Percentiles rank a stretch among this genome's conserved stretches.
Evolutionary conservation across 2,329 filamentous ascomycete genomes (phyloP).

Genomic region (Claviceps fusiformis): DNA sequence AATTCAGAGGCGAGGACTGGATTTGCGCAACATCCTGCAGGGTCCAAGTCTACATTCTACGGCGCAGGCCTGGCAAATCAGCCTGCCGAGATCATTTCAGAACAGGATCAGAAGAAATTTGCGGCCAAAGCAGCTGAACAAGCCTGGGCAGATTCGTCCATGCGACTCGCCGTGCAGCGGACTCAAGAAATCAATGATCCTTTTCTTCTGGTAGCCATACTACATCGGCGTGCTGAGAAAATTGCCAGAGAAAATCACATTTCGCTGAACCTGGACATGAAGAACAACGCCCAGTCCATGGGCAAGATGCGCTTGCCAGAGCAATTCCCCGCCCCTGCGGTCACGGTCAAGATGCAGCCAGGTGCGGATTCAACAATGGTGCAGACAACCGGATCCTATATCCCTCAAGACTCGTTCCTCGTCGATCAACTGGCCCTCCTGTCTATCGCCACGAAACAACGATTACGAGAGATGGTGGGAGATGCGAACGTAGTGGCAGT

Average conservation of each 20-base stretch:
- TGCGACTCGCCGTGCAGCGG: conserved; percentile 42
- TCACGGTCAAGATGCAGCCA: conserved; percentile 40
- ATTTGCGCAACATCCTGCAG: conserved; percentile 36
- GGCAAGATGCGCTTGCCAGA: conserved; percentile 36
- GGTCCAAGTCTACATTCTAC: conserved; percentile 45
- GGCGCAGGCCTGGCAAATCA: conserved; percentile 55
- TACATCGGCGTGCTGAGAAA: conserved; percentile 44
- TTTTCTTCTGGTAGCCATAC: conserved; percentile 53
- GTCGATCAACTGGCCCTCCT: conserved; percentile 73
- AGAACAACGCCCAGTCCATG: conserved; percentile 28
- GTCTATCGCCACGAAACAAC: conserved; percentile 70
- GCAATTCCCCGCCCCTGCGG: conserved; percentile 35
- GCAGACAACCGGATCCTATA: conserved; percentile 50
- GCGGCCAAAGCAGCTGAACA: conserved; percentile 51
- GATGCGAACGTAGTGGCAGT: conserved; percentile 60
- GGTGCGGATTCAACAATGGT: conserved; percentile 52
- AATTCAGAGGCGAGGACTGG: conserved; percentile 36
- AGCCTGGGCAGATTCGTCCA: conserved; percentile 53
- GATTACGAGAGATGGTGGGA: conserved; percentile 61
- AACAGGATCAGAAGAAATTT: conserved; percentile 46
- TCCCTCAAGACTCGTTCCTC: conserved; percentile 62
- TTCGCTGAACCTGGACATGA: conserved; percentile 40
- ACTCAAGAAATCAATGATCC: conserved; percentile 61
- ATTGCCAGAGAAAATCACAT: conserved; percentile 46
- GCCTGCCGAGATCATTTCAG: conserved; percentile 31